Percentiles rank a stretch among this genome's conserved stretches.
These are phyloP conservation scores for Hemerocallis citrina DNA, from an alignment of 106 monocot genomes.

Conservation along the genomic window DNA sequence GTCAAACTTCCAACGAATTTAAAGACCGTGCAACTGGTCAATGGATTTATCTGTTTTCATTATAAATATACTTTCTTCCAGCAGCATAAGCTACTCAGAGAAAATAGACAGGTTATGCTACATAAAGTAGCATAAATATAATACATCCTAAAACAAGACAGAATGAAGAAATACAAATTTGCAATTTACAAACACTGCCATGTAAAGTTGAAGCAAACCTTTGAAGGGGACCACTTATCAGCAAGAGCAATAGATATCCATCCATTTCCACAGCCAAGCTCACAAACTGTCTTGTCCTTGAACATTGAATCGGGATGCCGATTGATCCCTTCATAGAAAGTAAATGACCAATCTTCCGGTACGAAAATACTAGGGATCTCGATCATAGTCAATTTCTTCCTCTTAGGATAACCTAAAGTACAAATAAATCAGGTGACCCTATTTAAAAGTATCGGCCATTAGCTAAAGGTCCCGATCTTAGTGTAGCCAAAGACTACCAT, in stretches of 20 bases:
- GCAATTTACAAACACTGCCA: background rate
- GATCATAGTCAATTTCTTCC: conserved; percentile 79
- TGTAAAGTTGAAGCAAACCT: conserved; percentile 34
- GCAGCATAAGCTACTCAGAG: background rate
- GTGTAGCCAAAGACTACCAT: background rate
- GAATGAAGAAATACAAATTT: background rate
- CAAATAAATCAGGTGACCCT: background rate
- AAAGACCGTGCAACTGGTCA: no score
- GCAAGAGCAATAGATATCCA: conserved; percentile 98
- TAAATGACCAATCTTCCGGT: conserved; percentile 98
- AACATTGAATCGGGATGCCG: conserved; percentile 83
- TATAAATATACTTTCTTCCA: background rate
- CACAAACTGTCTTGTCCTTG: conserved; percentile 72
- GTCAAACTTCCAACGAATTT: background rate
- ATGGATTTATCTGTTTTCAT: no score
- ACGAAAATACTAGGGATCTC: conserved; percentile 95
- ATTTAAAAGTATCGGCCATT: no score
- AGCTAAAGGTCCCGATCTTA: no score
- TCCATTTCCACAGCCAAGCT: conserved; percentile 96
- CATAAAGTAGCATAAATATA: background rate
- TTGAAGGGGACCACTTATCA: conserved; percentile 80
- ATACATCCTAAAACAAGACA: no score
- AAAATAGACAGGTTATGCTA: background rate
- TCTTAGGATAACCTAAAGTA: conserved; percentile 43
- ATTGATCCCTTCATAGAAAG: conserved; percentile 93